Evolutionary conservation across 768 basidiomycete species (phyloP), one percentile per base, ranked within the genome.

Genomic region (Mycena epipterygia): DNA sequence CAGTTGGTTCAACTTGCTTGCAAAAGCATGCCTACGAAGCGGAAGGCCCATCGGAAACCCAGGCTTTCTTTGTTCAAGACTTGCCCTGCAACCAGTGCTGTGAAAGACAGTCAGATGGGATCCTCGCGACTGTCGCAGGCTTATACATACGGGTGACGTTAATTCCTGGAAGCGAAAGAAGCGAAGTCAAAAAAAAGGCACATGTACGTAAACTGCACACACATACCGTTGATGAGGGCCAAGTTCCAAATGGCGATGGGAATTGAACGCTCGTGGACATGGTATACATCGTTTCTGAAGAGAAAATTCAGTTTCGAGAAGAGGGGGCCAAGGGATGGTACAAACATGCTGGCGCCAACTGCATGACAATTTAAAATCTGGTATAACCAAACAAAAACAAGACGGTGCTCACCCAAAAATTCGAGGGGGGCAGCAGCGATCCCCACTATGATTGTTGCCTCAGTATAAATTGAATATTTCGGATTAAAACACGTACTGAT

Each of bases 281-380:
- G 53, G 44, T 68, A 68, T 0, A 68, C 49, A 29, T 68, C 67
- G 44, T 68, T 68, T 56, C 67, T 68, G n/a, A 19, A 32, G n/a
- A 9, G 19, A 53, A 42, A 7, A 7, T 17, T 53, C 2, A 53
- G 32, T 25, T 29, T 3, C 27, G 23, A 13, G n/a, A 3, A 25
- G 12, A 21, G 30, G n/a, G 35, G 13, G 14, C 17, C 58, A 41
- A 33, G 1, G 13, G 9, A 5, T 25, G 29, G 51, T 4, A 62
- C 67, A n/a, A 8, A 68, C 67, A 68, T 68, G 67, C 67, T 68
- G 21, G 67, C 67, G 27, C 67, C 67, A 35, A 68, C 67, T 44
- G 42, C 13, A 17, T n/a, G 16, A 44, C 9, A n/a, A n/a, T 44
- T 44, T 21, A 16, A 39, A 16, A 39, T 16, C 16, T 39, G 37